Base-by-base conservation (phyloP, 2,329 filamentous ascomycete genomes). In the Acrocalymma vagum region DNA sequence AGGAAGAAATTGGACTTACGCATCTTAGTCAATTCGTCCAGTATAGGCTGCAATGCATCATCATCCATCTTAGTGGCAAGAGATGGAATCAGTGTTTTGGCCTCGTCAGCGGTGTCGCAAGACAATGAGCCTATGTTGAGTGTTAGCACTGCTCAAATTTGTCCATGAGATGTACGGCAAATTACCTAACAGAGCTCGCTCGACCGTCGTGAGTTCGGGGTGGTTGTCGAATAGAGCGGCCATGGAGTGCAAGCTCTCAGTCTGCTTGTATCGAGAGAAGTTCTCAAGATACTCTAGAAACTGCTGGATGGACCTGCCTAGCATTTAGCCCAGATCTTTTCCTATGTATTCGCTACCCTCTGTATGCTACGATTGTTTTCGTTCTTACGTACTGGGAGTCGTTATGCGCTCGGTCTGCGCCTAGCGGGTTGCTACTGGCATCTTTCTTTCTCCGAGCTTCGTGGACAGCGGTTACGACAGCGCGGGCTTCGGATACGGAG, bases 191-290 rank as follows among this genome's bases (percentile, higher is more conserved):
- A 96, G 90, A 29, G 90, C 92, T 61, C 90, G 84, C 80, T 99
- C 94, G 68, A 97, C 97, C 69, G 91, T 88, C 62, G 90, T 88
- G 58, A 99, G 77, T 67, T 90, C 84, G 51, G 84, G 83, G 65
- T 90, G 87, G 43, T 86, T 82, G 55, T 88, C 88, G 51, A 96
- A 80, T 58, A 96, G 77, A 45, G 90, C 84, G 72, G 95, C 91
- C 21, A 97, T 90, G n/a, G 90, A 89, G 74, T 96, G 89, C 64
- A 96, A 88, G 55, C 94, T 94, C 70, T 95, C 90, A 70, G 93
- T 91, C 62, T 92, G 86, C 75, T 96, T 95, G 81, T 97, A 97
- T 23, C 94, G 88, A 13, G 92, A 88, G 73, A 99, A 99, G 50
- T 91, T 85, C 61, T 96, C 91, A 38, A 97, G 84, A 73, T 99